A percentile compares a stretch with the other conserved stretches of the same genome.
These are phyloP conservation scores for Aspergillus sclerotiicarbonarius DNA, from an alignment of 495 filamentous ascomycete genomes.

Conservation along the genomic window DNA sequence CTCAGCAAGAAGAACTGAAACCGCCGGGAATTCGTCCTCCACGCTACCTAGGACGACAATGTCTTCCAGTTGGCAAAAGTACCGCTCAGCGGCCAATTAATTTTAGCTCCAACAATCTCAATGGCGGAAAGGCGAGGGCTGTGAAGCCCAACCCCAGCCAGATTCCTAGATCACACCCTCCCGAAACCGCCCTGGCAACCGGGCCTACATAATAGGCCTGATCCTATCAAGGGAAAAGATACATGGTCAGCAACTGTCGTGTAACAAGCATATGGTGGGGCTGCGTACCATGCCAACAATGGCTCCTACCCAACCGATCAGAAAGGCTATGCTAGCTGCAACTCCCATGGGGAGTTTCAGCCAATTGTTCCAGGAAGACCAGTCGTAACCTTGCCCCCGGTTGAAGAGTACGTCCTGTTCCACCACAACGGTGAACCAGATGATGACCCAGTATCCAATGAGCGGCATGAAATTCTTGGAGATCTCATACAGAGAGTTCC, in stretches of 20 bases:
- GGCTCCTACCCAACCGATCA: constrained; percentile 50
- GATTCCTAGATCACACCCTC: constrained; percentile 40
- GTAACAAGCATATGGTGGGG: not conserved
- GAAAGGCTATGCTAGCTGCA: constrained; percentile 45
- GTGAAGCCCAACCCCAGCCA: constrained; percentile 46
- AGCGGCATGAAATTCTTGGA: constrained; percentile 49
- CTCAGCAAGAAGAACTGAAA: not conserved
- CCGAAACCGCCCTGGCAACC: constrained; percentile 35
- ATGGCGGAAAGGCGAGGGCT: constrained; percentile 40
- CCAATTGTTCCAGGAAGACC: constrained; percentile 45
- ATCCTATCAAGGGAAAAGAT: constrained; percentile 22
- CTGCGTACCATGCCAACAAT: constrained; percentile 48
- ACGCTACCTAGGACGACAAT: not conserved
- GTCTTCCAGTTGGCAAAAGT: not conserved
- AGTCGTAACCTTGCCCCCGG: constrained; percentile 37
- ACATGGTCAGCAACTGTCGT: constrained; percentile 6
- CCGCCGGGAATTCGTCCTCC: not conserved
- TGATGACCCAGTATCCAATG: constrained; percentile 52
- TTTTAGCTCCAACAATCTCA: constrained; percentile 41
- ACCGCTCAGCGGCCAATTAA: constrained; percentile 35
- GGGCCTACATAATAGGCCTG: constrained; percentile 51
- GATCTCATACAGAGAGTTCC: constrained; percentile 44
- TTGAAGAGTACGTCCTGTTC: constrained; percentile 48
- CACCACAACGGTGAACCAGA: constrained; percentile 43
- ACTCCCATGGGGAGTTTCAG: constrained; percentile 42